These are phyloP conservation scores for Rhynchospora breviuscula DNA, from an alignment of 176 grass and related monocot species.

Conservation along the genomic window DNA sequence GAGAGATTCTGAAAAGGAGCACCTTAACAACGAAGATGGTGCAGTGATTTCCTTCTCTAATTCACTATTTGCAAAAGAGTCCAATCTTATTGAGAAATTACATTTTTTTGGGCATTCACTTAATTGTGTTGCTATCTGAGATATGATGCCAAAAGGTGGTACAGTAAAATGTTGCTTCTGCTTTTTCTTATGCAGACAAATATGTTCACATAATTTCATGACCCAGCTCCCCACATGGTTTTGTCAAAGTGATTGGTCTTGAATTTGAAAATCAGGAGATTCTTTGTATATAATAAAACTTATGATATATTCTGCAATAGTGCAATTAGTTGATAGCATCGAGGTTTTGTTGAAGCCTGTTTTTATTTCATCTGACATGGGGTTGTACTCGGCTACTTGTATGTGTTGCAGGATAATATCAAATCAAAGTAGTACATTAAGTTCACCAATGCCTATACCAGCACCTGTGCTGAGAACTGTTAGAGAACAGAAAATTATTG, in stretches of 20 bases:
- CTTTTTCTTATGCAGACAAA: not conserved
- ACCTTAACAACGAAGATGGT: not conserved
- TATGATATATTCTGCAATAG: not conserved
- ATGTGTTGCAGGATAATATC: slow-evolving; percentile 44
- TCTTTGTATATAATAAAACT: not conserved
- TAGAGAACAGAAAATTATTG: slow-evolving; percentile 79
- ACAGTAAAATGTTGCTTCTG: not conserved
- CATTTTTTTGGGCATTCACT: not conserved
- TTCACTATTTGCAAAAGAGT: not conserved
- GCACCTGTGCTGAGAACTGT: slow-evolving; percentile 64
- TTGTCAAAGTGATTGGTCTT: not conserved
- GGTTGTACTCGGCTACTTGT: not conserved
- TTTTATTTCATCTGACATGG: slow-evolving; percentile 11
- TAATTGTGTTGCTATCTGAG: not conserved
- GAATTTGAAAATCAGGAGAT: not conserved
- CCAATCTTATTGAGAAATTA: slow-evolving; percentile 5
- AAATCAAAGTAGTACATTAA: slow-evolving; percentile 9
- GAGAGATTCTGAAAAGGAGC: not conserved
- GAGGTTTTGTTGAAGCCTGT: not conserved
- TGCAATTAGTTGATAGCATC: not conserved
- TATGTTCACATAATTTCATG: not conserved
- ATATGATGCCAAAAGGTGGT: not conserved
- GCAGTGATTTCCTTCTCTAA: not conserved
- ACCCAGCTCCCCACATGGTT: not conserved
- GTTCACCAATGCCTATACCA: slow-evolving; percentile 24